phyloP scores from a whole-genome alignment of 192 early-diverging fungal genomes.

The Backusella psychrophila region DNA sequence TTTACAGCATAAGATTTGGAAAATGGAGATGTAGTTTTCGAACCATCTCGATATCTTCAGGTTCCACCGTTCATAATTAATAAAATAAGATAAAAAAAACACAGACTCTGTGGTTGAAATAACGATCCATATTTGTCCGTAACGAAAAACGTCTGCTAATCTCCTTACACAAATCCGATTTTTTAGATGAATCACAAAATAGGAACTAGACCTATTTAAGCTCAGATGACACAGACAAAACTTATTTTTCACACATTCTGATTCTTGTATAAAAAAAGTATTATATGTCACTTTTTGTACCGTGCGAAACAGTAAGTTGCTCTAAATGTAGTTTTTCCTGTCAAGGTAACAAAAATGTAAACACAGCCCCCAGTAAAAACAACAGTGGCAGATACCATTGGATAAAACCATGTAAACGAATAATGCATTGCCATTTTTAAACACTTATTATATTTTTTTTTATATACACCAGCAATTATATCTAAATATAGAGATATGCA shows the following conservation, averaged over 20 bases:
- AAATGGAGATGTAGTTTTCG: no score
- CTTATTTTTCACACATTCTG: not conserved
- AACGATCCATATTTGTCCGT: not conserved
- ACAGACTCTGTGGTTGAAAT: not conserved
- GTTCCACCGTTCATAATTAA: no score
- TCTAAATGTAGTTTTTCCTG: not conserved
- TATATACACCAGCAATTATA: not conserved
- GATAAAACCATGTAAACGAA: no score
- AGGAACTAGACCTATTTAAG: not conserved
- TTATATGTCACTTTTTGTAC: not conserved
- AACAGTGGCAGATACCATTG: not conserved
- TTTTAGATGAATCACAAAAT: not conserved
- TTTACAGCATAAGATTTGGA: no score
- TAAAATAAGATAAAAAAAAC: no score
- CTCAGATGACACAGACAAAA: not conserved
- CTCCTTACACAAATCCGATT: not conserved
- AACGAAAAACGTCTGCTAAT: not conserved
- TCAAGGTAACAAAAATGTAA: not conserved
- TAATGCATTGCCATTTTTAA: no score
- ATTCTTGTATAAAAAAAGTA: not conserved
- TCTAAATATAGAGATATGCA: not conserved
- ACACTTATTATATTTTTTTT: no score
- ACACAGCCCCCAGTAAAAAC: no score
- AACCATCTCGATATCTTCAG: no score
- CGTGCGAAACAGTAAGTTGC: not conserved